A percentile compares a stretch with the other conserved stretches of the same genome.
phyloP scores from a whole-genome alignment of 202 grass and related monocot species.

The Carex sylvatica region DNA sequence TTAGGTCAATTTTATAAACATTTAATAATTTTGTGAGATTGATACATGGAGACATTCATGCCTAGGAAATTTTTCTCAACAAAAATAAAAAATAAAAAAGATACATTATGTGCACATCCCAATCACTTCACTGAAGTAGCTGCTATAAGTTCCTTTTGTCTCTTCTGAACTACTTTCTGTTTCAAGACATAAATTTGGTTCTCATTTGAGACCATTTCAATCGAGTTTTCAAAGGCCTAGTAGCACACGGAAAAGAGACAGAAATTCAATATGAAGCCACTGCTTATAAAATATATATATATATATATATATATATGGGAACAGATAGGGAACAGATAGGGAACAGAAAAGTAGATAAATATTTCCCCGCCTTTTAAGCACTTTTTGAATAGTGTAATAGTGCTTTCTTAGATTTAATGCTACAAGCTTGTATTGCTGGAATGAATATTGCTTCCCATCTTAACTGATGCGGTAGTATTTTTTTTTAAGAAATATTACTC shows the following conservation, averaged over 20 bases:
- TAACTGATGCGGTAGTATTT: too few relatives aligned
- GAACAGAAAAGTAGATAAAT: not conserved
- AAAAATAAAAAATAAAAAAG: not conserved
- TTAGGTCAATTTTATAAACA: not conserved
- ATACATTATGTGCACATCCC: not conserved
- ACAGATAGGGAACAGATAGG: too few relatives aligned
- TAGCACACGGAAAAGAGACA: slow-evolving; percentile 18
- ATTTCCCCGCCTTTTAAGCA: not conserved
- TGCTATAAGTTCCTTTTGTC: not conserved
- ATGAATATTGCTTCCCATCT: too few relatives aligned
- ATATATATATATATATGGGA: too few relatives aligned
- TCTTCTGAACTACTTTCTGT: slow-evolving; percentile 7
- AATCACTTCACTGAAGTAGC: not conserved
- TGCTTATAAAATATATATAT: not conserved
- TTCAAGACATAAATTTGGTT: not conserved
- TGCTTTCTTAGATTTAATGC: slow-evolving; percentile 5
- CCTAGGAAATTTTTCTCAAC: not conserved
- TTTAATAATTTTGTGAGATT: not conserved
- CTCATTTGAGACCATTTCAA: not conserved
- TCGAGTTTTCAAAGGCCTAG: not conserved
- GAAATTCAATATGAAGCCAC: not conserved
- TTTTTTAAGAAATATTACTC: too few relatives aligned
- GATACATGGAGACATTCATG: slow-evolving; percentile 1
- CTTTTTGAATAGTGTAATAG: slow-evolving; percentile 5
- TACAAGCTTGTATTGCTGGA: not conserved